These are phyloP conservation scores for Mollisiaceae sp. DNA, from an alignment of 2,329 filamentous ascomycete genomes.

Conservation along the genomic window DNA sequence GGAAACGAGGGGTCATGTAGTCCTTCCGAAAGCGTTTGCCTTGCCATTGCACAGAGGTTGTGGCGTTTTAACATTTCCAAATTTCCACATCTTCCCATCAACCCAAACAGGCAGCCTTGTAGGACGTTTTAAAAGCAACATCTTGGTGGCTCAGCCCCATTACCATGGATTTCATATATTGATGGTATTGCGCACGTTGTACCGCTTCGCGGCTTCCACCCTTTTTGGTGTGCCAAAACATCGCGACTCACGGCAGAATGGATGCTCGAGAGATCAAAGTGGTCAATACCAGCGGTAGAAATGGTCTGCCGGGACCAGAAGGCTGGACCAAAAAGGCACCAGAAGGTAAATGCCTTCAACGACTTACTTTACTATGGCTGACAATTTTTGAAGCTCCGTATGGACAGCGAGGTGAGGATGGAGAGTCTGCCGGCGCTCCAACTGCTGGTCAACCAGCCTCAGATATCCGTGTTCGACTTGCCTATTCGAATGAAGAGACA, in stretches of 20 bases:
- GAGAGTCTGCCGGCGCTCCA: constrained; percentile 11
- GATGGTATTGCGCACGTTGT: background rate
- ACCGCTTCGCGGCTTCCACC: background rate
- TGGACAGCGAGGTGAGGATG: constrained; percentile 1
- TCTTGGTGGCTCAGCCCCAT: background rate
- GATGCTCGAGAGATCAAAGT: constrained; percentile 17
- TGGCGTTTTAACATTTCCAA: constrained; percentile 6
- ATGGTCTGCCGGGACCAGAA: constrained; percentile 13
- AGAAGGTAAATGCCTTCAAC: constrained; percentile 2
- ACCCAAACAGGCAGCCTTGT: background rate
- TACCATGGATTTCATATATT: background rate
- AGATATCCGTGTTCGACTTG: constrained; percentile 16
- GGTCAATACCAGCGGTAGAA: constrained; percentile 12
- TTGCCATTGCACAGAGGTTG: background rate
- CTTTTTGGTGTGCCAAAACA: background rate
- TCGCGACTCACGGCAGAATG: background rate
- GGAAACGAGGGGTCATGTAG: background rate
- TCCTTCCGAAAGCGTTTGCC: background rate
- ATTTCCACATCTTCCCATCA: constrained; percentile 4
- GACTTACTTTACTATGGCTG: background rate
- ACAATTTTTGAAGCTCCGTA: constrained; percentile 1
- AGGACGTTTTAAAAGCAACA: background rate
- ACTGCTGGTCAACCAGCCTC: constrained; percentile 16
- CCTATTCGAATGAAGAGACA: constrained; percentile 10
- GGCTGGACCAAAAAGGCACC: constrained; percentile 10